phyloP scores from a whole-genome alignment of 148 eudicot species.

The Cornus suecica region DNA sequence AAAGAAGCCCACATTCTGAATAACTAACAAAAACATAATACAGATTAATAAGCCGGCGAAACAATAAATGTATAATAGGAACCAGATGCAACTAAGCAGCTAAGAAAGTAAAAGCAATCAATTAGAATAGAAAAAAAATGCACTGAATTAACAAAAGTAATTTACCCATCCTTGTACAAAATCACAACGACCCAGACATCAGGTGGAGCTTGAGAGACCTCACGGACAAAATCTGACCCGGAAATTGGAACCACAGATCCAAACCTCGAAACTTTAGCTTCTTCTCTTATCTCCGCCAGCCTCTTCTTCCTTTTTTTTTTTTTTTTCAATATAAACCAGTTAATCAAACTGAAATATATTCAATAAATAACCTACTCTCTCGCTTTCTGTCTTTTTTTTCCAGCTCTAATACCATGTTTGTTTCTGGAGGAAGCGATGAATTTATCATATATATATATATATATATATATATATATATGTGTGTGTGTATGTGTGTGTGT shows the following conservation, averaged over 20 bases:
- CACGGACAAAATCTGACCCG: conserved; percentile 90
- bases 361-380: no score
- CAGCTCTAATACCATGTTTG: background rate
- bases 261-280: conserved; percentile 64
- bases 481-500: no score
- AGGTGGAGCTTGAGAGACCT: conserved; percentile 89
- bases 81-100: background rate
- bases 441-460: no score
- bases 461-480: no score
- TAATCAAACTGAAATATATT: background rate
- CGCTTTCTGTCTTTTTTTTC: no score
- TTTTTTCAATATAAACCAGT: conserved; percentile 8
- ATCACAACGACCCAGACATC: conserved; percentile 92
- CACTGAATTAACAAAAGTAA: background rate
- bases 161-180: conserved; percentile 87
- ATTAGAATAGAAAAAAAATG: background rate
- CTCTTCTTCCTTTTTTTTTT: conserved; percentile 96
- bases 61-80: background rate
- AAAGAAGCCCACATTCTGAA: conserved; percentile 64
- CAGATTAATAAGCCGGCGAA: background rate
- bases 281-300: conserved; percentile 70
- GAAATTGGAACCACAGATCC: conserved; percentile 80
- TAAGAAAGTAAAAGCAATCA: background rate
- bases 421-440: background rate
- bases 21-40: conserved; percentile 31